A percentile compares a stretch with the other conserved stretches of the same genome.
Evolutionary conservation across 768 basidiomycete species (phyloP).

Genomic region (Kwoniella bestiolae): DNA sequence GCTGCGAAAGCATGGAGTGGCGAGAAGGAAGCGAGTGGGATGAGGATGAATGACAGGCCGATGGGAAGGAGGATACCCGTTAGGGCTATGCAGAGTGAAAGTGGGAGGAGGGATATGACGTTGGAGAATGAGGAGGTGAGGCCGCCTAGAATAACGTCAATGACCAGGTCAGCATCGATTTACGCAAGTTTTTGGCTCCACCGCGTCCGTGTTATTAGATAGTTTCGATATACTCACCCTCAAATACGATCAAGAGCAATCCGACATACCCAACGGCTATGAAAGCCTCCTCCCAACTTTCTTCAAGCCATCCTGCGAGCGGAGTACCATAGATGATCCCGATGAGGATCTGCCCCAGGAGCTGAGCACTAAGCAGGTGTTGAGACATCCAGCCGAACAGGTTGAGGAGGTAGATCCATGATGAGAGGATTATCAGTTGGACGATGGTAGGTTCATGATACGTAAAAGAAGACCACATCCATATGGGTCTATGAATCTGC

Average conservation of each 20-base stretch:
- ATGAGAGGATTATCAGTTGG: constrained; percentile 61
- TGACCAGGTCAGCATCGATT: neutral
- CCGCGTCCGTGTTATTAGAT: neutral
- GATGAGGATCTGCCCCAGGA: constrained; percentile 64
- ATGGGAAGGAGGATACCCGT: constrained; percentile 61
- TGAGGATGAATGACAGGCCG: constrained; percentile 54
- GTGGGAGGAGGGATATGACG: constrained; percentile 61
- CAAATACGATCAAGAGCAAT: constrained; percentile 65
- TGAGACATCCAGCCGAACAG: constrained; percentile 61
- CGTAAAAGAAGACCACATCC: constrained; percentile 42
- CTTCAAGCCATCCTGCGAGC: constrained; percentile 59
- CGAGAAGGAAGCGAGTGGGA: constrained; percentile 63
- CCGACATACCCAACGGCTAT: constrained; percentile 61
- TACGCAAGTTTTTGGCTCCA: neutral
- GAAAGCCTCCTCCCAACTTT: constrained; percentile 62
- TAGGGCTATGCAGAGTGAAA: constrained; percentile 63
- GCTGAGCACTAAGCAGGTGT: constrained; percentile 60
- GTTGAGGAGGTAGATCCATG: constrained; percentile 66
- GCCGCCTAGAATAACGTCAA: constrained; percentile 60
- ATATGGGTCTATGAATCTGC: too few species aligned
- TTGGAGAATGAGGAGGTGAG: constrained; percentile 63
- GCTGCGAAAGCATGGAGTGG: constrained; percentile 67
- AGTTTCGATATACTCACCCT: constrained; percentile 52
- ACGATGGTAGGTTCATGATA: constrained; percentile 57
- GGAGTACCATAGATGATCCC: constrained; percentile 67